Percentiles rank a stretch among this genome's conserved stretches.
These are phyloP conservation scores for Epichloe sibirici DNA, from an alignment of 2,329 filamentous ascomycete species.

Conservation along the genomic window DNA sequence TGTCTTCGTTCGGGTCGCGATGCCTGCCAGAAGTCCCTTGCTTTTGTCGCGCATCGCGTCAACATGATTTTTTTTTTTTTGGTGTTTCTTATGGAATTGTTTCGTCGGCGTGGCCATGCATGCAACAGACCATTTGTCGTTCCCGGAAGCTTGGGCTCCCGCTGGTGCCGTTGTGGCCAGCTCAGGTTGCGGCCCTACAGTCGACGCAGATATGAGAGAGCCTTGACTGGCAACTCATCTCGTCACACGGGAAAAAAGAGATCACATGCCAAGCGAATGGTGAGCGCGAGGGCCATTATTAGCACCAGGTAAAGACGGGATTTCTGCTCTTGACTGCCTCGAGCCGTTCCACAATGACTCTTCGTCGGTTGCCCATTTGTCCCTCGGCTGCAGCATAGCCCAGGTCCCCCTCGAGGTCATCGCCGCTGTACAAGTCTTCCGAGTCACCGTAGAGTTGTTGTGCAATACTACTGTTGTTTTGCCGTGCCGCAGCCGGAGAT, in stretches of 20 bases:
- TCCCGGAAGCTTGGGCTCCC: neutral
- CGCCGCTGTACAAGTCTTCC: constrained; percentile 51
- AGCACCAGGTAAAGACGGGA: constrained; percentile 97
- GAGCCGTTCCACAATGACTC: constrained; percentile 91
- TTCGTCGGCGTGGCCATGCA: neutral
- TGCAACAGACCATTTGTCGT: neutral
- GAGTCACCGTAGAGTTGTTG: constrained; percentile 38
- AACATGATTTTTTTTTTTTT: neutral
- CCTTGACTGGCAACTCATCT: neutral
- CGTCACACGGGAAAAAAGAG: neutral
- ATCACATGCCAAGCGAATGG: neutral
- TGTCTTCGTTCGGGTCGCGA: no score
- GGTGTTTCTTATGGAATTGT: neutral
- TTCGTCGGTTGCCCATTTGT: constrained; percentile 80
- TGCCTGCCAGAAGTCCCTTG: neutral
- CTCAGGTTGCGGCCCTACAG: neutral
- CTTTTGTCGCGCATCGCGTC: neutral
- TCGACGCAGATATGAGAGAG: neutral
- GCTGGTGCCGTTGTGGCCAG: neutral
- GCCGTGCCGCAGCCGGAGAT: constrained; percentile 32
- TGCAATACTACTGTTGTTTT: constrained; percentile 38
- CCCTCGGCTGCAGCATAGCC: constrained; percentile 91
- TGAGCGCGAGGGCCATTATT: neutral
- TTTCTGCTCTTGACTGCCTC: constrained; percentile 93
- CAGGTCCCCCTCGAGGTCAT: constrained; percentile 81